These are phyloP conservation scores for Oxytropis ochrocephala DNA, from an alignment of 306 rosid species.

Conservation along the genomic window DNA sequence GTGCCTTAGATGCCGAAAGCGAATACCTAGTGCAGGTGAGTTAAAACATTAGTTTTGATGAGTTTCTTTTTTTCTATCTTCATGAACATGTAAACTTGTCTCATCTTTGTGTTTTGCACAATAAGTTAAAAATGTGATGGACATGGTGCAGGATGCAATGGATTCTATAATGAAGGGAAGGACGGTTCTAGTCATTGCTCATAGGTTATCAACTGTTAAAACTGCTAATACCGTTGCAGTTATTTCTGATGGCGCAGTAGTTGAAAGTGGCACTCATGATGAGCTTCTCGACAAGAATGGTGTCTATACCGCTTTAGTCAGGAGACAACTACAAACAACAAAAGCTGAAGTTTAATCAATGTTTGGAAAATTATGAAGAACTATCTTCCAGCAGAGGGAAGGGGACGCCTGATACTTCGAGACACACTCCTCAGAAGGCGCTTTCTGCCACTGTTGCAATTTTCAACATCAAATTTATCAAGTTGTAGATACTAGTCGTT, in stretches of 20 bases:
- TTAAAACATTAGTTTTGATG: background rate
- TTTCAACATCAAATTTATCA: conserved; percentile 1
- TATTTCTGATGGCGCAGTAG: conserved; percentile 58
- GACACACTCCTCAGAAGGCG: background rate
- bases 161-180: conserved; percentile 70
- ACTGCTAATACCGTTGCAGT: conserved; percentile 57
- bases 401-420: background rate
- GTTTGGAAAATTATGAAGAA: background rate
- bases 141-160: conserved; percentile 56
- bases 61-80: background rate
- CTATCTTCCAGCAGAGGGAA: background rate
- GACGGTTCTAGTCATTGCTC: conserved; percentile 71
- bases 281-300: conserved; percentile 54
- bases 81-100: background rate
- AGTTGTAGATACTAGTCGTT: conserved; percentile 9
- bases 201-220: conserved; percentile 65
- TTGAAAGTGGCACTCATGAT: conserved; percentile 58
- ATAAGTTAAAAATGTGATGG: conserved; percentile 1
- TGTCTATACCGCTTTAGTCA: conserved; percentile 51
- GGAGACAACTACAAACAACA: conserved; percentile 46
- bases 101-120: background rate
- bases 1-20: conserved; percentile 77
- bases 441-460: background rate
- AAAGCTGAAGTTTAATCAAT: conserved; percentile 29
- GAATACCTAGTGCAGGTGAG: conserved; percentile 66